These are phyloP conservation scores for Polyplosphaeria fusca DNA, from an alignment of 495 filamentous ascomycete species.

Conservation along the genomic window DNA sequence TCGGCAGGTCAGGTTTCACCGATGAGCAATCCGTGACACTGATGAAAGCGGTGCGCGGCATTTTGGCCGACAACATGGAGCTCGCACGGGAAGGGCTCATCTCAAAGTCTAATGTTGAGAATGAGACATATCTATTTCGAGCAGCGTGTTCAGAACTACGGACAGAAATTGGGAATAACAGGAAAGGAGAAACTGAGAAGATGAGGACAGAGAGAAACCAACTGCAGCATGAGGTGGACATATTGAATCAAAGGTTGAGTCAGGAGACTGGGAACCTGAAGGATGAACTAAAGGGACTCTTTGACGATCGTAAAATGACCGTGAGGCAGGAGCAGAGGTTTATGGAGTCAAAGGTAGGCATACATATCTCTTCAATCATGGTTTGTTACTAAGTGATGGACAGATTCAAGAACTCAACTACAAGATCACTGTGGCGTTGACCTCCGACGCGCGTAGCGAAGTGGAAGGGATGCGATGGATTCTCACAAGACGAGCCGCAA, in stretches of 20 bases:
- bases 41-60: constrained; percentile 81
- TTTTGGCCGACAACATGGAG: constrained; percentile 75
- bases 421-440: constrained; percentile 82
- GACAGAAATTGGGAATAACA: constrained; percentile 64
- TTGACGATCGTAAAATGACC: constrained; percentile 92
- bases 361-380: constrained; percentile 3
- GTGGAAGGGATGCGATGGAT: constrained; percentile 91
- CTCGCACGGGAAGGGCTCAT: constrained; percentile 73
- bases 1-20: constrained; percentile 66
- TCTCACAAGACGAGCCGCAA: constrained; percentile 76
- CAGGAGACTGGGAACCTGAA: constrained; percentile 77
- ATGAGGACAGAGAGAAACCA: constrained; percentile 76
- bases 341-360: constrained; percentile 65
- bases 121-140: constrained; percentile 88
- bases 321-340: constrained; percentile 79
- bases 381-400: constrained; percentile 9
- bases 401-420: constrained; percentile 91
- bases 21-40: constrained; percentile 66
- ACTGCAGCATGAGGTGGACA: constrained; percentile 91
- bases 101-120: constrained; percentile 75
- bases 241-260: constrained; percentile 73
- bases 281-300: constrained; percentile 91
- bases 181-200: constrained; percentile 60
- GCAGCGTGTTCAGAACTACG: constrained; percentile 91
- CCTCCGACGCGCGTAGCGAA: constrained; percentile 82